Base-by-base conservation (phyloP, 495 filamentous ascomycete species). In the Neurospora hispaniola region DNA sequence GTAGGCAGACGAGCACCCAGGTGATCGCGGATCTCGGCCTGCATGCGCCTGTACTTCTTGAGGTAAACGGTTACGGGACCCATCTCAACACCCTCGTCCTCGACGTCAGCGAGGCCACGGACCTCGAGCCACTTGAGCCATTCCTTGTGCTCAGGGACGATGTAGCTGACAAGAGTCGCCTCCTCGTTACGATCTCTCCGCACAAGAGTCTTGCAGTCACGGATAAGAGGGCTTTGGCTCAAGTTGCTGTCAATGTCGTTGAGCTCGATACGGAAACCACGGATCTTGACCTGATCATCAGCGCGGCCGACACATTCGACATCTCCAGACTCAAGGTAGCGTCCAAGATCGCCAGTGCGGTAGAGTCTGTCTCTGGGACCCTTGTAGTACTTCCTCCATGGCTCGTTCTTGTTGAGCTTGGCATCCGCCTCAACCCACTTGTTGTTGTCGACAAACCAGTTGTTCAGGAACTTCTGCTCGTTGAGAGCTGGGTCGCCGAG, bases 231-330 rank as follows among this genome's bases (percentile, higher is more conserved):
- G 80, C 97, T 89, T 59, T 91, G 88, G 54, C 89, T 90, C 23
- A 98, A 84, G 77, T 94, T 90, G 46, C 88, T 94, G 79, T 98
- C 94, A 72, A 98, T 97, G 71, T 98, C 96, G 73, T 92, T 92
- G 39, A 98, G 90, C 81, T 98, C 95, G 76, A 98, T 96, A 70
- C 95, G 87, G 85, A 98, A 98, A 6, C 95, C 95, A 70, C 95
- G 91, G 74, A 98, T 97, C 84, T 98, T 98, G 79, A 97, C 91
- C 76, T 98, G 96, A 76, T 93, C 88, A 77, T 99, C 96, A 11
- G 89, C 92, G 69, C 96, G 89, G 23, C 94, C 94, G 38, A 88
- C 87, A 76, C 88, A 91, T 74, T 91, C 90, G 40, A 92, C 89
- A 75, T 90, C 89, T 46, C 94, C 96, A 69, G 90, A 86, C 5